These are phyloP conservation scores for Plantago elongata DNA, from an alignment of 257 asterid genomes.

Conservation along the genomic window DNA sequence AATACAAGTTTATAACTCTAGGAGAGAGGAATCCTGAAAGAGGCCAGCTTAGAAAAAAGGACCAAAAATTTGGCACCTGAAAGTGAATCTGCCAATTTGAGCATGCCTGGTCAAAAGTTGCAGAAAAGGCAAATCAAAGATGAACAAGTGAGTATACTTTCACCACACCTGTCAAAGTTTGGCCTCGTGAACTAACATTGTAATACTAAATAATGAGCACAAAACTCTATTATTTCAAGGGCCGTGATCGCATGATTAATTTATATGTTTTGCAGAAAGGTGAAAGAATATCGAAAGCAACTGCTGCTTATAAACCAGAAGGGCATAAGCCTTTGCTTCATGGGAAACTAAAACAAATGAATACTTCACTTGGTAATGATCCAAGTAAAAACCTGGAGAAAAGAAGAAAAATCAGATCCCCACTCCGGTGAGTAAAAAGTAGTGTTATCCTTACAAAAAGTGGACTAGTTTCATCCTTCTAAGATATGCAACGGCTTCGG, in stretches of 20 bases:
- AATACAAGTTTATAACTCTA: constrained; percentile 28
- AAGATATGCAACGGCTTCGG: too few relatives aligned
- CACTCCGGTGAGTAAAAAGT: constrained; percentile 43
- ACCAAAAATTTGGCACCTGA: constrained; percentile 21
- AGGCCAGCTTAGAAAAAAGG: constrained; percentile 63
- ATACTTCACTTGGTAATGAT: constrained; percentile 22
- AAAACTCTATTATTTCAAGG: too few relatives aligned
- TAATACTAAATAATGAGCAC: too few relatives aligned
- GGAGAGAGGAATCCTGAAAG: constrained; percentile 92
- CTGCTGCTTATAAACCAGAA: constrained; percentile 29
- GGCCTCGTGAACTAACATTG: too few relatives aligned
- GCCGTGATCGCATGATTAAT: too few relatives aligned
- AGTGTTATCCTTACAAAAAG: too few relatives aligned
- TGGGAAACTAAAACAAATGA: constrained; percentile 21
- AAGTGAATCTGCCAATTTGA: constrained; percentile 31
- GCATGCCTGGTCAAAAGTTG: constrained; percentile 25
- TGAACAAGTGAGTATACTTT: constrained; percentile 32
- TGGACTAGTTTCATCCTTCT: too few relatives aligned
- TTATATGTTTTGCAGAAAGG: constrained; percentile 33
- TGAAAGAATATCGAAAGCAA: constrained; percentile 31
- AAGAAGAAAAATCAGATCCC: constrained; percentile 41
- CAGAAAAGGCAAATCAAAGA: constrained; percentile 36
- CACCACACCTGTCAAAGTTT: not conserved
- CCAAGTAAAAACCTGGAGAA: constrained; percentile 40
- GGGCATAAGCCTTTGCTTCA: constrained; percentile 13